Percentiles rank a stretch among this genome's conserved stretches.
Evolutionary conservation across 768 basidiomycete species (phyloP).

Genomic region (Paxillus involutus): DNA sequence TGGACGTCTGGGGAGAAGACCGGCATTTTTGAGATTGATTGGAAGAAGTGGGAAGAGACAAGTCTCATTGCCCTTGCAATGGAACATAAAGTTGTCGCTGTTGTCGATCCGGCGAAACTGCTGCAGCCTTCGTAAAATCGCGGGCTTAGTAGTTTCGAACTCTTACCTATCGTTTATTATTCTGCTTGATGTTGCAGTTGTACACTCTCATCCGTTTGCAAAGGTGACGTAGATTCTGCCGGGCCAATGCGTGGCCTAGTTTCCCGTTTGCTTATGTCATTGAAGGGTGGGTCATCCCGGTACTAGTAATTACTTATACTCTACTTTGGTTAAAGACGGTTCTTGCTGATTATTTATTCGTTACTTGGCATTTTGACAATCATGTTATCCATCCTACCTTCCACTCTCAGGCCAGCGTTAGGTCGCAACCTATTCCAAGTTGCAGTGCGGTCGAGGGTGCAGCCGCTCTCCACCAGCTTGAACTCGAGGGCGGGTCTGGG

Average conservation of each 20-base stretch:
- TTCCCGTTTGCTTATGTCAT: too few species aligned
- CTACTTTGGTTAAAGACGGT: not conserved
- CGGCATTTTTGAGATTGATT: conserved; percentile 75
- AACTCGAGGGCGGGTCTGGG: conserved; percentile 8
- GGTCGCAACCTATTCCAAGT: conserved; percentile 22
- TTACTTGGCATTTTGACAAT: not conserved
- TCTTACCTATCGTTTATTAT: not conserved
- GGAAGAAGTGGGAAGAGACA: conserved; percentile 55
- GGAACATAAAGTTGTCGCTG: conserved; percentile 65
- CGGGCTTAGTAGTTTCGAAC: not conserved
- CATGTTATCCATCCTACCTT: conserved; percentile 20
- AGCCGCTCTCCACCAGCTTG: conserved; percentile 21
- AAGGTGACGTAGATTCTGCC: too few species aligned
- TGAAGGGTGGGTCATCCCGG: too few species aligned
- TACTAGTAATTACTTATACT: too few species aligned
- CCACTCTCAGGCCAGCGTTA: conserved; percentile 14
- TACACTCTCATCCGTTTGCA: too few species aligned
- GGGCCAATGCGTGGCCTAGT: too few species aligned
- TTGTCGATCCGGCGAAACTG: conserved; percentile 57
- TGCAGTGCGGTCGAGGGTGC: conserved; percentile 14
- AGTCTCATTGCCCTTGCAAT: conserved; percentile 71
- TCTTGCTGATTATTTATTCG: not conserved
- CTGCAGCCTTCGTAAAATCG: not conserved
- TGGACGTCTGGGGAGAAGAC: conserved; percentile 65
- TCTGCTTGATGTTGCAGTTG: too few species aligned